These are phyloP conservation scores for Termitomyces sp. DNA, from an alignment of 768 basidiomycete genomes.

Conservation along the genomic window DNA sequence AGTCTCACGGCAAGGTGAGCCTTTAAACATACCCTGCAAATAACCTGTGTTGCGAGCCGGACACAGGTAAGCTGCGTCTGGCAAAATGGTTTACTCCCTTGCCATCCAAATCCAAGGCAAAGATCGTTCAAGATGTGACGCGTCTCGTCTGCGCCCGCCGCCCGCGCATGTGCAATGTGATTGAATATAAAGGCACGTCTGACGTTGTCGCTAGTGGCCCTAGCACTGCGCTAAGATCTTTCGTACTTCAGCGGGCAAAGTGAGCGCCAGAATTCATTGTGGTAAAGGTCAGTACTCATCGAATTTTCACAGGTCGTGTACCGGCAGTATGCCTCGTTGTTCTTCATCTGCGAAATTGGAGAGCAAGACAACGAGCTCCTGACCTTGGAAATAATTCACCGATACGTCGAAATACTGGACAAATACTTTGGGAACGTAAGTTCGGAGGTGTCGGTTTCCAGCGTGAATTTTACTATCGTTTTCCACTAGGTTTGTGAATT, in stretches of 20 bases:
- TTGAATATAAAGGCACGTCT: conserved; percentile 89
- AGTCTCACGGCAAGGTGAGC: conserved; percentile 84
- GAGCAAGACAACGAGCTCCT: conserved; percentile 78
- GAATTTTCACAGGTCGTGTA: conserved; percentile 67
- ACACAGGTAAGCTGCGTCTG: conserved; percentile 83
- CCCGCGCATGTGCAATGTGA: conserved; percentile 92
- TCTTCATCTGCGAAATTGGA: conserved; percentile 78
- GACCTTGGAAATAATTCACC: conserved; percentile 81
- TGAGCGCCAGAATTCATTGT: conserved; percentile 22
- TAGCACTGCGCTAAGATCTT: conserved; percentile 18
- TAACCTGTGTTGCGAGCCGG: conserved; percentile 2
- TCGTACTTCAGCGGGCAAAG: conserved; percentile 28
- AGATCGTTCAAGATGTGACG: conserved; percentile 95
- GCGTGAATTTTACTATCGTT: conserved; percentile 43
- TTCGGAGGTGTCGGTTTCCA: conserved; percentile 21
- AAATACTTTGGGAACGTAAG: conserved; percentile 80
- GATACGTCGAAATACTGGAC: conserved; percentile 80
- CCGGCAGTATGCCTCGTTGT: conserved; percentile 80
- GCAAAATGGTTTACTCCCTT: conserved; percentile 96
- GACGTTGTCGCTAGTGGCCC: conserved; percentile 26
- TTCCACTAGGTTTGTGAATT: conserved; percentile 79
- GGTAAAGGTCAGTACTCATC: not conserved
- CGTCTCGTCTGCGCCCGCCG: conserved; percentile 87
- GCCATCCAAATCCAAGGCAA: conserved; percentile 75
- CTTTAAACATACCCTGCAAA: conserved; percentile 1